Evolutionary conservation across 176 grass and related monocot species (phyloP), one percentile per base, ranked within the genome.

Genomic region (Phoenix dactylifera): DNA sequence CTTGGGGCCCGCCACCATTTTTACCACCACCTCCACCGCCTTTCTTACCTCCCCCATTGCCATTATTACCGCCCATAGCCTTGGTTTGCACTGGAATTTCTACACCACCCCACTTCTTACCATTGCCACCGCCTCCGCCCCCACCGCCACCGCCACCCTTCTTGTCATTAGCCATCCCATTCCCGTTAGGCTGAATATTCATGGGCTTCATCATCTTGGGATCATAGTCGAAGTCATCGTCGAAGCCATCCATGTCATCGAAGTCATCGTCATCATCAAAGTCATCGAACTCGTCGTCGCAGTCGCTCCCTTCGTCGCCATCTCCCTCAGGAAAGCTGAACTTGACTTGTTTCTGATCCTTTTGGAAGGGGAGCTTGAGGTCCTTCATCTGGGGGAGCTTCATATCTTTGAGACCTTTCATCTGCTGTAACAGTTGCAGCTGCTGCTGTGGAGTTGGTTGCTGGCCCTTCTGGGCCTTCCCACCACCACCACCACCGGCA

Each of bases 341-440:
- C 55, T 77, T 88, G 54, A 81, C 77, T 26, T 80, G 63, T 59
- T 82, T 94, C 16, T 79, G 70, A 16, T 95, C 70, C 50, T 95
- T 89, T 7, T 32, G 26, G 26, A 74, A n/a, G 18, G 86, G 83
- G 65, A 89, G 61, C 73, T 83, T 86, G 54, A 68, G 78, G 54
- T 77, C 79, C 66, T 81, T 83, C 49, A 81, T 24, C 68, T 78
- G 79, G 0, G 85, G 85, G 55, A 83, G 29, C 59, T 89, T 83
- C 70, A 89, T 54, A 44, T 76, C 82, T 51, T 84, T 95, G 65
- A 80, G 72, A n/a, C 84, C 85, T 68, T 86, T 72, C 82, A 90
- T 84, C 65, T 95, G 65, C 10, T 78, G 77, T 52, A 85, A 30
- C 56, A 80, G 83, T 18, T 78, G 81, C 14, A 89, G 69, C 73